Percentiles rank a stretch among this genome's conserved stretches.
Evolutionary conservation across 176 grass and related monocot genomes (phyloP).

Genomic region (Hordeum marinum): DNA sequence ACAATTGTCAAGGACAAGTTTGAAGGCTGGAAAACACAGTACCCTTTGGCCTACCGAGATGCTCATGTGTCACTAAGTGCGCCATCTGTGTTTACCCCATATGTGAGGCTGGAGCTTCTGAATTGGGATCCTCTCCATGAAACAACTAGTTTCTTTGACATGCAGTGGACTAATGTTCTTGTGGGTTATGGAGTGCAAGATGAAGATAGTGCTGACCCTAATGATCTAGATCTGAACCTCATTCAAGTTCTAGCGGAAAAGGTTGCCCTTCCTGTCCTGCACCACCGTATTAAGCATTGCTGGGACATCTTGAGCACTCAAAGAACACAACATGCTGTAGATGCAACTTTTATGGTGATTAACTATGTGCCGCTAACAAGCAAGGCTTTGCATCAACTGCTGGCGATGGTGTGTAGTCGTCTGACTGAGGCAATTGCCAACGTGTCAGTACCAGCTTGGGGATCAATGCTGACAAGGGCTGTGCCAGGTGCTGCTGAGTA

Average conservation of each 20-base stretch:
- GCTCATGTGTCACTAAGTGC: conserved; percentile 76
- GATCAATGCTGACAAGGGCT: conserved; percentile 59
- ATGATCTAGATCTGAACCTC: conserved; percentile 58
- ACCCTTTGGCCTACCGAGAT: conserved; percentile 67
- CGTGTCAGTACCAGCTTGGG: conserved; percentile 76
- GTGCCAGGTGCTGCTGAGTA: conserved; percentile 72
- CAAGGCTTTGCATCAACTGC: conserved; percentile 59
- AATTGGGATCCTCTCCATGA: conserved; percentile 89
- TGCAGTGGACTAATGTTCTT: conserved; percentile 79
- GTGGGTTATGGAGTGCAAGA: conserved; percentile 52
- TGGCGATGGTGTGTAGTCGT: conserved; percentile 51
- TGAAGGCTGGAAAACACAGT: conserved; percentile 76
- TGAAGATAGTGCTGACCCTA: conserved; percentile 14
- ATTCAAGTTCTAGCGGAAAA: conserved; percentile 76
- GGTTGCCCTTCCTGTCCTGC: conserved; percentile 91
- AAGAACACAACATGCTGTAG: conserved; percentile 62
- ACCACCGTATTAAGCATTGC: conserved; percentile 80
- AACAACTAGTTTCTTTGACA: conserved; percentile 57
- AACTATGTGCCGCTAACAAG: conserved; percentile 58
- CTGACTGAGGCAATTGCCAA: conserved; percentile 56
- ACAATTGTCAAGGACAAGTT: conserved; percentile 87
- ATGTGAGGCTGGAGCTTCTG: conserved; percentile 85
- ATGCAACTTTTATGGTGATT: conserved; percentile 61
- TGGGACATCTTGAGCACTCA: conserved; percentile 85
- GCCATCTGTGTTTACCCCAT: conserved; percentile 69